Conservation (phyloP, 768 basidiomycete species). For the Sporobolomyces roseus region DNA sequence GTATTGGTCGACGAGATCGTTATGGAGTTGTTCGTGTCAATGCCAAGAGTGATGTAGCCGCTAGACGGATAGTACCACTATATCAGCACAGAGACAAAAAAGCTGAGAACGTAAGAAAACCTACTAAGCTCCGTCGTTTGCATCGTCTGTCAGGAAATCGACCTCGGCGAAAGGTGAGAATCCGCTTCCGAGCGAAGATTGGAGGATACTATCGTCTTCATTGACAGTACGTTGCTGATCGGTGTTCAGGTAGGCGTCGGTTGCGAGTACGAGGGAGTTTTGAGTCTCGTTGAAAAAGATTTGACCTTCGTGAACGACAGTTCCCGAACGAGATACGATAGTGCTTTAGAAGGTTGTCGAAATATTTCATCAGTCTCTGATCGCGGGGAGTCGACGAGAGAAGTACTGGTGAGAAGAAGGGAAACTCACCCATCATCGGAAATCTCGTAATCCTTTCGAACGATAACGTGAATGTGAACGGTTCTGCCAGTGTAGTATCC, state of each 20-base stretch:
- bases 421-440: slow-evolving; percentile 19
- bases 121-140: slow-evolving; percentile 20
- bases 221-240: slow-evolving; percentile 47
- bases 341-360: slow-evolving; percentile 40
- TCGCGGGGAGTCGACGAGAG: neutral
- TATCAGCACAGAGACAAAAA: neutral
- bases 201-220: slow-evolving; percentile 48
- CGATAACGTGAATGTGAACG: slow-evolving; percentile 51
- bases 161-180: slow-evolving; percentile 47
- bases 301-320: slow-evolving; percentile 50
- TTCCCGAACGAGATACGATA: slow-evolving; percentile 47
- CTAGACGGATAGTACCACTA: neutral
- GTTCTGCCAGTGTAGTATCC: slow-evolving; percentile 47
- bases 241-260: slow-evolving; percentile 47
- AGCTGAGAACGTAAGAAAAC: neutral
- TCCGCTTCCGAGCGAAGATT: slow-evolving; percentile 41
- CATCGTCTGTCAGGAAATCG: slow-evolving; percentile 36
- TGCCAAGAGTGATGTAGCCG: slow-evolving; percentile 28
- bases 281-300: slow-evolving; percentile 51
- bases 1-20: slow-evolving; percentile 11
- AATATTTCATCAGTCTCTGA: neutral
- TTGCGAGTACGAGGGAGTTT: slow-evolving; percentile 43
- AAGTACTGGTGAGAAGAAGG: neutral
- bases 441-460: slow-evolving; percentile 44
- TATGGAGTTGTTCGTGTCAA: slow-evolving; percentile 15